These are phyloP conservation scores for Nicotiana undulata DNA, from an alignment of 257 asterid genomes.

Conservation along the genomic window DNA sequence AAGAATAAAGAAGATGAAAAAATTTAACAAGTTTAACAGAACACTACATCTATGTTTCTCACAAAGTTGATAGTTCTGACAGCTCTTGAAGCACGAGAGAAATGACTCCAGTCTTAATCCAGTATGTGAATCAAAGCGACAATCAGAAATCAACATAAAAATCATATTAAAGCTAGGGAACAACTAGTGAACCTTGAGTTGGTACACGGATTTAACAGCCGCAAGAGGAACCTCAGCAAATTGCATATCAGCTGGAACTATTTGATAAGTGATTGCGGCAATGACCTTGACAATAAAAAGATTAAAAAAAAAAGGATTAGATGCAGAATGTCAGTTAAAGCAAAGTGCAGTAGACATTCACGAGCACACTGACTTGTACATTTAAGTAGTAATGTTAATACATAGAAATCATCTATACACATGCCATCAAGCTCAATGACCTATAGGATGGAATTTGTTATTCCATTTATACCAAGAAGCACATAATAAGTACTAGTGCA, in stretches of 20 bases:
- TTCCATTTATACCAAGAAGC: not conserved
- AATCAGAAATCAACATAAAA: not conserved
- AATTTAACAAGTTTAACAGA: not conserved
- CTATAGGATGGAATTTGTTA: not conserved
- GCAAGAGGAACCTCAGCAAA: constrained; percentile 94
- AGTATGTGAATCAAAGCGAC: not conserved
- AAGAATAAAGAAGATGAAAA: not conserved
- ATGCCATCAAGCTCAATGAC: not conserved
- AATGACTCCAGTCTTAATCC: not conserved
- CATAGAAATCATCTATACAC: not conserved
- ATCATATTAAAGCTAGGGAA: not conserved
- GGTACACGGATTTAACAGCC: constrained; percentile 59
- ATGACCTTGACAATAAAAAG: constrained; percentile 39
- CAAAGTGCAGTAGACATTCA: not conserved
- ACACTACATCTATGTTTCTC: not conserved
- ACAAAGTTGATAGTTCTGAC: not conserved
- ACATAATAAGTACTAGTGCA: not conserved
- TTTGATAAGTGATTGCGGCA: constrained; percentile 79
- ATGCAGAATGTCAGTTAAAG: not conserved
- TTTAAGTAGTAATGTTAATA: not conserved
- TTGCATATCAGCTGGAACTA: constrained; percentile 76
- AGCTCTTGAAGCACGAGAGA: not conserved
- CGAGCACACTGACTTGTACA: not conserved
- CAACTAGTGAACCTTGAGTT: constrained; percentile 50
- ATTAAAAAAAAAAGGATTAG: not conserved